Percentiles rank a stretch among this genome's conserved stretches.
Evolutionary conservation across 352 stramenopile genomes (phyloP).

Genomic region (Phytopythium delawarense): DNA sequence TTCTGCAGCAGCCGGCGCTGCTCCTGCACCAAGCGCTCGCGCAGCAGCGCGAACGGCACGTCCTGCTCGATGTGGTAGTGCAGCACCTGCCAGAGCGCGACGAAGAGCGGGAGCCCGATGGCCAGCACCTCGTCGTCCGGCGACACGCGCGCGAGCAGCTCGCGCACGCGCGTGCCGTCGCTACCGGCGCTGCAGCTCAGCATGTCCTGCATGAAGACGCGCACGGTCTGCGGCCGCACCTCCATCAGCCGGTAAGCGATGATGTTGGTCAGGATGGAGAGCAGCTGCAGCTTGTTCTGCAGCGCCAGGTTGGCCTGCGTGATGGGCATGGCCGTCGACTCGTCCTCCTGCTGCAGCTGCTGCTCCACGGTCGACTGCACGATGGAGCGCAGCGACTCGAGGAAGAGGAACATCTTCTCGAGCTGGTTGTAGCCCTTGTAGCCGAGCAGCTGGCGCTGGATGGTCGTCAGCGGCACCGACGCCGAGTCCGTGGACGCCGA

Average conservation of each 20-base stretch:
- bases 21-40: constrained; percentile 49
- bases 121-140: constrained; percentile 57
- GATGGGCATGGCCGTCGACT: constrained; percentile 19
- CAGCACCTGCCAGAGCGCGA: constrained; percentile 77
- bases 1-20: constrained; percentile 54
- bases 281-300: constrained; percentile 81
- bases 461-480: constrained; percentile 26
- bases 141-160: constrained; percentile 39
- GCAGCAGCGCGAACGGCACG: constrained; percentile 53
- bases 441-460: constrained; percentile 69
- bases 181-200: constrained; percentile 14
- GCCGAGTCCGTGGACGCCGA: constrained; percentile 11
- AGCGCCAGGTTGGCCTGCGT: constrained; percentile 66
- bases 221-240: constrained; percentile 38
- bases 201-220: constrained; percentile 52
- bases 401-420: constrained; percentile 82
- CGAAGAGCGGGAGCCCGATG: constrained; percentile 68
- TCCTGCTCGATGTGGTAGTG: constrained; percentile 87
- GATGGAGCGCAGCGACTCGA: constrained; percentile 77
- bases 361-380: constrained; percentile 34
- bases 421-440: constrained; percentile 88
- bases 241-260: constrained; percentile 76
- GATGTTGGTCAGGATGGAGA: constrained; percentile 84
- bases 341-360: constrained; percentile 8
- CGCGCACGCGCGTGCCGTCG: constrained; percentile 17